A percentile compares a stretch with the other conserved stretches of the same genome.
phyloP scores from a whole-genome alignment of 768 basidiomycete species.

The Auricularia sp. region DNA sequence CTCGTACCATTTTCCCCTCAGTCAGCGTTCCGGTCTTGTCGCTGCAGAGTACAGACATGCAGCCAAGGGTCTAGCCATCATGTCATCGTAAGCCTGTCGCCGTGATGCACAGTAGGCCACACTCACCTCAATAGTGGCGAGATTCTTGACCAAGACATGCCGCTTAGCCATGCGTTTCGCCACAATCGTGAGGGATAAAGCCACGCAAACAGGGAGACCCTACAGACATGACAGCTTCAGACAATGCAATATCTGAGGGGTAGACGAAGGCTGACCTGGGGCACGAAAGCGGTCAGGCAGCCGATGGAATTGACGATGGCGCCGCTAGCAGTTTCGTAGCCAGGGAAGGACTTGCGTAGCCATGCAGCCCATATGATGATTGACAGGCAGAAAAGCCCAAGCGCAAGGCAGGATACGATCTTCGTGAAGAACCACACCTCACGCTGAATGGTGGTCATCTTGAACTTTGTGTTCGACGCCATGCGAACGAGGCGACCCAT shows the following conservation, averaged over 20 bases:
- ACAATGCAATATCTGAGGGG: not conserved
- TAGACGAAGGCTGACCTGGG: slow-evolving; percentile 22
- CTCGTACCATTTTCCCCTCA: slow-evolving; percentile 33
- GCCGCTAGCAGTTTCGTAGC: slow-evolving; percentile 25
- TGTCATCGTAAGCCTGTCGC: too few species aligned
- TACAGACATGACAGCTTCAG: slow-evolving; percentile 5
- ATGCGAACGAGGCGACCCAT: slow-evolving; percentile 44
- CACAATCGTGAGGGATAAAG: slow-evolving; percentile 41
- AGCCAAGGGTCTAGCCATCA: slow-evolving; percentile 29
- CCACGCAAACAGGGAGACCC: slow-evolving; percentile 35
- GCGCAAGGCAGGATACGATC: slow-evolving; percentile 34
- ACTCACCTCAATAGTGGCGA: slow-evolving; percentile 37
- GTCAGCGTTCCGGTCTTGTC: slow-evolving; percentile 51
- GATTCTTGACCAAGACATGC: slow-evolving; percentile 39
- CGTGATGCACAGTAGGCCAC: too few species aligned
- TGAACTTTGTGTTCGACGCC: slow-evolving; percentile 37
- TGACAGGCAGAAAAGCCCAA: slow-evolving; percentile 30
- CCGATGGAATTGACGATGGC: slow-evolving; percentile 32
- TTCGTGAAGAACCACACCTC: slow-evolving; percentile 46
- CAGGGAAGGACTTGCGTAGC: slow-evolving; percentile 23
- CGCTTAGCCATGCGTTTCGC: slow-evolving; percentile 40
- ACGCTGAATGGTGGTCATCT: slow-evolving; percentile 36
- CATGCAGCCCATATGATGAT: not conserved
- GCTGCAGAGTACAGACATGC: slow-evolving; percentile 42
- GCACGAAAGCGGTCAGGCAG: slow-evolving; percentile 31